phyloP scores from a whole-genome alignment of 2,329 filamentous ascomycete genomes.

The Cercospora sp. region DNA sequence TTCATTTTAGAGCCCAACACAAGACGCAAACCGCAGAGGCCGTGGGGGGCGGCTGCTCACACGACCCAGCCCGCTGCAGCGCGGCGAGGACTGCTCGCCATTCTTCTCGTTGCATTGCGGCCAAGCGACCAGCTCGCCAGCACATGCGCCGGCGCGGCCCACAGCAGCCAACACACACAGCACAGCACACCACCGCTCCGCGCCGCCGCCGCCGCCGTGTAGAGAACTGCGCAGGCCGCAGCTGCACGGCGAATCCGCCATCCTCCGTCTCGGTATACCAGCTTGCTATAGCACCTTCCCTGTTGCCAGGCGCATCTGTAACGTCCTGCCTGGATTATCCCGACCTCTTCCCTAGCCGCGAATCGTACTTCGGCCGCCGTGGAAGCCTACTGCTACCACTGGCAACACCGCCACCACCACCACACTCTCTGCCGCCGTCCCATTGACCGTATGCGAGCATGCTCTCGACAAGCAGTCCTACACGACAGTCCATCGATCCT shows the following conservation, averaged over 20 bases:
- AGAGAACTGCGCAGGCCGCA: slow-evolving; percentile 7
- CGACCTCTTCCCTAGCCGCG: background rate
- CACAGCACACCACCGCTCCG: background rate
- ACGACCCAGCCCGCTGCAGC: background rate
- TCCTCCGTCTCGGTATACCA: background rate
- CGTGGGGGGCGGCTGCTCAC: background rate
- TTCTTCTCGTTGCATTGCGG: background rate
- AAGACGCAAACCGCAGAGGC: background rate
- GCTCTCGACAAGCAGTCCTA: slow-evolving; percentile 8
- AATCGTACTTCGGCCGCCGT: background rate
- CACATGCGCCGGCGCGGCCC: slow-evolving; percentile 1
- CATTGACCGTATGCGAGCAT: slow-evolving; percentile 11
- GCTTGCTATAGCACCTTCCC: background rate
- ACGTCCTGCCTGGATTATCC: slow-evolving; percentile 5
- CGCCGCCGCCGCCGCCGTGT: background rate
- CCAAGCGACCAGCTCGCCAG: background rate
- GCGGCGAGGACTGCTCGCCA: background rate
- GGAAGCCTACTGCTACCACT: background rate
- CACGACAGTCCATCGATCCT: slow-evolving; percentile 1
- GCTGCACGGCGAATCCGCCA: slow-evolving; percentile 5
- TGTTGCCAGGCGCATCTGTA: background rate
- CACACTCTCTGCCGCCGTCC: background rate
- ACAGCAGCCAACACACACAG: background rate
- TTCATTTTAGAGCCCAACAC: slow-evolving; percentile 1
- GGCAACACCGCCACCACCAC: background rate